Evolutionary conservation across 1,284 basidiomycete genomes (phyloP).

Genomic region (Wolfiporia cocos): DNA sequence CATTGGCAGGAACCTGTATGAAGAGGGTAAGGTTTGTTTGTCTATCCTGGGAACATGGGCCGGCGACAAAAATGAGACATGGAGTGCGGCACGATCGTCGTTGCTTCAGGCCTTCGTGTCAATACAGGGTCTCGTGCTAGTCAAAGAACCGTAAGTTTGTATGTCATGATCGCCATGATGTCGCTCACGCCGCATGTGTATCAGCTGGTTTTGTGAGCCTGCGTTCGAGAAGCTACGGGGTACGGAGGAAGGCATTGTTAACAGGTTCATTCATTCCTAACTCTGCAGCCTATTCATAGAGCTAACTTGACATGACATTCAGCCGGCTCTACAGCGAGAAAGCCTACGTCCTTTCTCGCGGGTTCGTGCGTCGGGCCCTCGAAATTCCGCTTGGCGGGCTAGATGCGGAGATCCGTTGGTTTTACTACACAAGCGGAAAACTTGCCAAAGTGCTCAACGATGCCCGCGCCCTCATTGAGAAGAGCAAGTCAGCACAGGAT

Average conservation of each 20-base stretch:
- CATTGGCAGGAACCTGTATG: constrained; percentile 75
- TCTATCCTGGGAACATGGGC: constrained; percentile 91
- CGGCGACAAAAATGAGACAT: constrained; percentile 82
- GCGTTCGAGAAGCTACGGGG: constrained; percentile 87
- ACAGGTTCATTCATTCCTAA: constrained; percentile 43
- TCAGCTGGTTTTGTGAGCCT: constrained; percentile 87
- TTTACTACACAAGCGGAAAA: constrained; percentile 65
- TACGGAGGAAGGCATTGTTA: constrained; percentile 84
- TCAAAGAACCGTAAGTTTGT: constrained; percentile 75
- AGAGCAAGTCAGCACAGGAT: constrained; percentile 44
- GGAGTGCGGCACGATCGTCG: constrained; percentile 78
- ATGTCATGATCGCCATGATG: too few relatives aligned
- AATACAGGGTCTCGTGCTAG: constrained; percentile 89
- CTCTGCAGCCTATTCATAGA: constrained; percentile 1
- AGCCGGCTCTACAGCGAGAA: constrained; percentile 88
- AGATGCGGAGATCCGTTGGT: constrained; percentile 66
- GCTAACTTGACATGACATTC: constrained; percentile 1
- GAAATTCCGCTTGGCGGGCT: constrained; percentile 71
- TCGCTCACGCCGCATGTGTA: too few relatives aligned
- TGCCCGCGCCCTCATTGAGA: constrained; percentile 59
- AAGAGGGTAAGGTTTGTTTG: constrained; percentile 93
- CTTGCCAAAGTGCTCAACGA: constrained; percentile 66
- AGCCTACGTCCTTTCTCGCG: constrained; percentile 86
- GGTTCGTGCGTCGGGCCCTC: constrained; percentile 82
- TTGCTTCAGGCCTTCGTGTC: constrained; percentile 90